These are phyloP conservation scores for Cyclotella cryptica DNA, from an alignment of 108 stramenopile genomes.

Conservation along the genomic window DNA sequence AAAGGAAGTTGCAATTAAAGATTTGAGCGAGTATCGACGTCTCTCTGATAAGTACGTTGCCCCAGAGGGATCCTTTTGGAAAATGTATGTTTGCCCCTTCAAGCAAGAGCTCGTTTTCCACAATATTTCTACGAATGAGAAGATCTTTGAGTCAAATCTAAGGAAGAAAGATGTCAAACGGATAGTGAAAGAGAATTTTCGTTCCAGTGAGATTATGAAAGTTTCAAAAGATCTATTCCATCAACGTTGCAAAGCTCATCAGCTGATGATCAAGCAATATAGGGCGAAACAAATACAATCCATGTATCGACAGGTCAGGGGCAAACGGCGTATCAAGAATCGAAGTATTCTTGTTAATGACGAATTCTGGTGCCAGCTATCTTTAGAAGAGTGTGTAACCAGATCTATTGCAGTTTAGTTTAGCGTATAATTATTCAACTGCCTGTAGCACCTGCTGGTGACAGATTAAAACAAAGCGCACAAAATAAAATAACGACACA, in stretches of 20 bases:
- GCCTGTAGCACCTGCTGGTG: no score
- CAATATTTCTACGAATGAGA: conserved; percentile 22
- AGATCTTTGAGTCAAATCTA: conserved; percentile 24
- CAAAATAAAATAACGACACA: no score
- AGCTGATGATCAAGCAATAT: conserved; percentile 31
- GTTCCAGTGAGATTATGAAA: conserved; percentile 22
- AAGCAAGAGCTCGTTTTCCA: conserved; percentile 7
- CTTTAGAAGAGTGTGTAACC: neutral
- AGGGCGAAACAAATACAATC: conserved; percentile 31
- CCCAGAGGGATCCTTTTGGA: conserved; percentile 27
- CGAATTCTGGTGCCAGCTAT: neutral
- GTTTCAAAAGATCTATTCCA: conserved; percentile 1
- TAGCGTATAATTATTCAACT: no score
- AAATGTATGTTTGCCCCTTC: conserved; percentile 26
- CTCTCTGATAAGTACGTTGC: conserved; percentile 18
- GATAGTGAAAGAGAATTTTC: conserved; percentile 31
- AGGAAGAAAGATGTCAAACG: conserved; percentile 28
- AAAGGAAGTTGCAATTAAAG: conserved; percentile 4
- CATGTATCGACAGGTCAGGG: conserved; percentile 28
- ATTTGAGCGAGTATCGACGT: conserved; percentile 16
- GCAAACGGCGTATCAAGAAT: conserved; percentile 3
- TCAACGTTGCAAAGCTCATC: conserved; percentile 27
- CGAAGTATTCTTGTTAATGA: conserved; percentile 18
- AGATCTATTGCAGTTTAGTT: no score
- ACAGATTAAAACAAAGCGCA: no score